Conservation (phyloP, 495 filamentous ascomycete species). For the Cairneyella variabilis region DNA sequence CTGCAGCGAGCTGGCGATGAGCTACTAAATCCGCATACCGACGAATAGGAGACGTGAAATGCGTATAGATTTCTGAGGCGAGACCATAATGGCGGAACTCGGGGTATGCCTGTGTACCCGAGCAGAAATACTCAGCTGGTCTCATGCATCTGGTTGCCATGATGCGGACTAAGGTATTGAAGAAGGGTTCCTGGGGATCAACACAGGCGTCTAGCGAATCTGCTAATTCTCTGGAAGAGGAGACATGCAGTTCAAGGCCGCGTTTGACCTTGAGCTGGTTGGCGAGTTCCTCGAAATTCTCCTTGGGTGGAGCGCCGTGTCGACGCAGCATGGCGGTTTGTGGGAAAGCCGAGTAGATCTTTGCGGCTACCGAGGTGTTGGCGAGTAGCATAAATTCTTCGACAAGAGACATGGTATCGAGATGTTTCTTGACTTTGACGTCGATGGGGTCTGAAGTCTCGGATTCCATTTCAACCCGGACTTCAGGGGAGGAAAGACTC, state of each 20-base stretch:
- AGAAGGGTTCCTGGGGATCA: constrained; percentile 85
- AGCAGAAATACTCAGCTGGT: constrained; percentile 95
- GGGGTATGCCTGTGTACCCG: constrained; percentile 83
- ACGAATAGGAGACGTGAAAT: constrained; percentile 96
- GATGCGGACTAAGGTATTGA: constrained; percentile 96
- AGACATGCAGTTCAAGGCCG: constrained; percentile 70
- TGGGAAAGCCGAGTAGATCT: constrained; percentile 84
- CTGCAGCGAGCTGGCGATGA: constrained; percentile 90
- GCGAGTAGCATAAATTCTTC: constrained; percentile 99
- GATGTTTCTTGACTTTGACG: constrained; percentile 86
- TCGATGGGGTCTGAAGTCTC: constrained; percentile 96
- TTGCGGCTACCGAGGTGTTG: constrained; percentile 87
- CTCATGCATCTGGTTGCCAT: constrained; percentile 99
- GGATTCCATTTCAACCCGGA: constrained; percentile 86
- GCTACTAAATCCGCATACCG: constrained; percentile 93
- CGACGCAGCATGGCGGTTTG: constrained; percentile 92
- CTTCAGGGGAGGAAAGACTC: constrained; percentile 92
- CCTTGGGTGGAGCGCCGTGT: constrained; percentile 85
- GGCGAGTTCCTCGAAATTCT: constrained; percentile 91
- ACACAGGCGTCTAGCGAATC: constrained; percentile 84
- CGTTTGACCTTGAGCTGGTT: constrained; percentile 85
- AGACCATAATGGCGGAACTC: constrained; percentile 97
- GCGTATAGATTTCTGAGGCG: constrained; percentile 94
- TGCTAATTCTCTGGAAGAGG: constrained; percentile 85
- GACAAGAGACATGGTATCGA: constrained; percentile 96